Base-by-base conservation (phyloP, 1,139 yeast genomes). In the Saccharomycopsis phalli region DNA sequence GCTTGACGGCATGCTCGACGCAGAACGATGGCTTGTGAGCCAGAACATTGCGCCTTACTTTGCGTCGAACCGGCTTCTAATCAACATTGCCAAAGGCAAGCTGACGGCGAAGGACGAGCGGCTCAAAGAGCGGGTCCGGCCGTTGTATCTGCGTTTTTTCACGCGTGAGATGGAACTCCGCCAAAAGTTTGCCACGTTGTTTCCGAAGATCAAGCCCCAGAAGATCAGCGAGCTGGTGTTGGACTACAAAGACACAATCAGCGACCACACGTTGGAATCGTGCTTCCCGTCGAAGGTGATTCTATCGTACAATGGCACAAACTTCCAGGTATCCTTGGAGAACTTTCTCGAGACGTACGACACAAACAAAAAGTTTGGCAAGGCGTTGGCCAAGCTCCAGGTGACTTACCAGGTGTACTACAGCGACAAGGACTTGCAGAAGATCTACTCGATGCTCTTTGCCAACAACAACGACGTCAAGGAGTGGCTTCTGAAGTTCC, bases 251-350 rank as follows among this genome's bases (percentile, higher is more conserved):
- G 76, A 71, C 43, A 58, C 54, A 37, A 59, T 74, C 7, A 63
- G 81, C 1, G 86, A 79, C 54, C 70, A 69, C 31, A 68, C 69
- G 31, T 57, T 77, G 37, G 52, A 52, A 7, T 64, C 65, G 35
- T 59, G 71, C 1, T 76, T 66, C 38, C 81, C 83, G 1, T 69
- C 81, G 0, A 69, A 69, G 45, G 55, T 79, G 5, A 60, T 68
- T 0, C 36, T 76, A 2, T 65, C 66, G 40, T 48, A 53, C 13
- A 16, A 51, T 54, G 44, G 59, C 47, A 41, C 62, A 49, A 46
- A 52, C 4, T 61, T 73, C 36, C 58, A 60, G 2, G 48, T 76
- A 30, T 70, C 83, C 0, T 55, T 76, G 32, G 53, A 56, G 5
- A 66, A 63, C 28, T 76, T 69, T 48, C 50, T 74, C 28, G 56